Evolutionary conservation across 768 basidiomycete genomes (phyloP).

Genomic region (Agrocybe pediades): DNA sequence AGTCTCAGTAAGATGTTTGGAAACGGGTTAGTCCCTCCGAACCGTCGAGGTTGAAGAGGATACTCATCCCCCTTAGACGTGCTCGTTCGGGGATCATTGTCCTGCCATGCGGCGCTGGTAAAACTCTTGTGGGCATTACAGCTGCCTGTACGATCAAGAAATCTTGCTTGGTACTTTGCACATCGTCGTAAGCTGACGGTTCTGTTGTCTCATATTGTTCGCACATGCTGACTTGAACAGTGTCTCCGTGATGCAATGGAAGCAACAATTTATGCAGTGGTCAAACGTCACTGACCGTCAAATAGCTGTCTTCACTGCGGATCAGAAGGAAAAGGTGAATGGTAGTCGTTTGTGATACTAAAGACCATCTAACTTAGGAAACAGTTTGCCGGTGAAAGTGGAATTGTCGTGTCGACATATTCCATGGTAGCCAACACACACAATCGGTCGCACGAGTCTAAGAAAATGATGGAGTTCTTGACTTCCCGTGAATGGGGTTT

Average conservation of each 20-base stretch:
- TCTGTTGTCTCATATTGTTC: constrained; percentile 11
- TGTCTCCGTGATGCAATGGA: constrained; percentile 98
- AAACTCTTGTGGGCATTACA: constrained; percentile 99
- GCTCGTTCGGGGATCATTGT: constrained; percentile 98
- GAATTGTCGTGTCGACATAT: constrained; percentile 98
- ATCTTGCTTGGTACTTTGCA: constrained; percentile 95
- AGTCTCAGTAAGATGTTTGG: constrained; percentile 99
- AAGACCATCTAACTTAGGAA: constrained; percentile 2
- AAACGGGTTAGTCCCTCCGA: constrained; percentile 71
- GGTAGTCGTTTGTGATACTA: neutral
- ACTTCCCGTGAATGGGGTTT: constrained; percentile 99
- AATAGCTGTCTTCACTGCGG: constrained; percentile 96
- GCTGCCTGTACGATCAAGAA: constrained; percentile 99
- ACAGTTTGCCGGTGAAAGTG: constrained; percentile 95
- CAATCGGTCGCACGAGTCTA: constrained; percentile 97
- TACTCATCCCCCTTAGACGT: constrained; percentile 54
- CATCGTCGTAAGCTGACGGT: constrained; percentile 86
- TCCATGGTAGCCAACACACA: constrained; percentile 99
- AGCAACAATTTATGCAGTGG: constrained; percentile 97
- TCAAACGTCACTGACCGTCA: constrained; percentile 96
- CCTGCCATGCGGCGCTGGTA: constrained; percentile 96
- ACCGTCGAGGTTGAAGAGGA: constrained; percentile 4
- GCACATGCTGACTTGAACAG: constrained; percentile 33
- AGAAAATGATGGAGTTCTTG: constrained; percentile 99
- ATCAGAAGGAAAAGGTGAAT: constrained; percentile 92